Evolutionary conservation across 2,329 filamentous ascomycete species (phyloP), one percentile per base, ranked within the genome.

Genomic region (Claviceps pusilla): DNA sequence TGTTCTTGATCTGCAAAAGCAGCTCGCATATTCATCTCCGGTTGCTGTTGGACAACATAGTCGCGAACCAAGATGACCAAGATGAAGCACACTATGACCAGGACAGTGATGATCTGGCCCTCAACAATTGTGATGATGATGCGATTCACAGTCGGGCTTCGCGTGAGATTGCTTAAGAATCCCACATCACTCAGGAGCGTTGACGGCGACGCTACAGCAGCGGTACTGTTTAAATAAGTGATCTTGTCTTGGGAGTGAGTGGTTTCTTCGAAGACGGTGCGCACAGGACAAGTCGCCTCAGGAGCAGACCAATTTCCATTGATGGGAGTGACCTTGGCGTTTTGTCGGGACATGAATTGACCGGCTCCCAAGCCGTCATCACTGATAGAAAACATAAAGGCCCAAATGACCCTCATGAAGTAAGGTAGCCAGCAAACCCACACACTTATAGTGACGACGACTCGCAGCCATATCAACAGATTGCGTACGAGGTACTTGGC

Each of bases 21-120:
- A 9, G 78, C 84, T 0, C 82, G 84, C 73, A 93, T 84, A 62
- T 95, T 94, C 60, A 93, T 85, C 59, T 90, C 84, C 5, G 91
- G 93, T 65, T 98, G 93, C 66, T 98, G 93, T 66, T 98, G 93
- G 10, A 98, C 89, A 51, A 98, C 93, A 78, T 95, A 98, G 71
- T 98, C 93, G 49, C 94, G 77, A 49, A 98, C 96, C 4, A 98
- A 72, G 61, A 98, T 98, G 46, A 98, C 83, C n/a, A 98, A 73
- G 56, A 98, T 96, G 68, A 97, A 98, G 55, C 86, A 89, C 48
- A 95, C 78, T 7, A 98, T 91, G 51, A 97, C 88, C 11, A 94
- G 72, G 6, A 96, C 73, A 0, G 91, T 98, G 60, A 98, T 95
- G 50, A 97, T 80, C 65, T 95, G 90, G 4, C 93, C 93, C 70